A percentile compares a stretch with the other conserved stretches of the same genome.
Conservation (phyloP, 805 yeast genomes). For the Candida ficus region DNA sequence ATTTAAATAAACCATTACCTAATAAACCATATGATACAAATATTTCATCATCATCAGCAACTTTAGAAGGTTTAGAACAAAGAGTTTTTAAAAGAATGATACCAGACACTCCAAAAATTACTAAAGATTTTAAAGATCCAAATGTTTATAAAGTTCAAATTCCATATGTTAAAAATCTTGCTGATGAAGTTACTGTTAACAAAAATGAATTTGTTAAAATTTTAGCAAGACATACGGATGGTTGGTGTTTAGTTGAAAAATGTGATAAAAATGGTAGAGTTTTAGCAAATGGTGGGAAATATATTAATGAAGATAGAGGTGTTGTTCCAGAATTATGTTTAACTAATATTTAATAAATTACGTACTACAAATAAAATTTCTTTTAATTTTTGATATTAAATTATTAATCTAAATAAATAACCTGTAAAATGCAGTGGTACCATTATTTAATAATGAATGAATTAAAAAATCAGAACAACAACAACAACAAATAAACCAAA, state of each 20-base stretch:
- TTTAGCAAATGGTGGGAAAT: slow-evolving; percentile 11
- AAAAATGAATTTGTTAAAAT: slow-evolving; percentile 30
- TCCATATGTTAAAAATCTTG: slow-evolving; percentile 27
- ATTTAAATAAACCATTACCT: slow-evolving; percentile 21
- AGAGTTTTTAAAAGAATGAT: slow-evolving; percentile 14
- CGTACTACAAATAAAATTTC: not conserved
- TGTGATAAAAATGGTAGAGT: slow-evolving; percentile 23
- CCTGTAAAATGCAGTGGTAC: not conserved
- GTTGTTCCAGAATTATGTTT: slow-evolving; percentile 36
- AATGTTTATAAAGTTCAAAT: slow-evolving; percentile 19
- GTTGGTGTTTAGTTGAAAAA: slow-evolving; percentile 40
- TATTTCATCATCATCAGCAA: not conserved
- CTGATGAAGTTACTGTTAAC: slow-evolving; percentile 31
- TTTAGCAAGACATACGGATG: slow-evolving; percentile 37
- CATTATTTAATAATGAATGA: not conserved
- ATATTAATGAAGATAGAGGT: slow-evolving; percentile 34
- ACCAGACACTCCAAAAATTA: slow-evolving; percentile 19
- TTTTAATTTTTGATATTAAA: not conserved
- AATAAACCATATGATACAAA: slow-evolving; percentile 11
- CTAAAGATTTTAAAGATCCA: slow-evolving; percentile 8
- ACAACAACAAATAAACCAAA: not conserved
- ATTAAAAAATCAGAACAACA: not conserved
- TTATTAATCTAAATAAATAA: not conserved
- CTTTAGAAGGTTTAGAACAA: slow-evolving; percentile 19
- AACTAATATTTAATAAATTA: not conserved